Evolutionary conservation across 1,139 yeast species (phyloP).

Genomic region (Debaryomyces fabryi): DNA sequence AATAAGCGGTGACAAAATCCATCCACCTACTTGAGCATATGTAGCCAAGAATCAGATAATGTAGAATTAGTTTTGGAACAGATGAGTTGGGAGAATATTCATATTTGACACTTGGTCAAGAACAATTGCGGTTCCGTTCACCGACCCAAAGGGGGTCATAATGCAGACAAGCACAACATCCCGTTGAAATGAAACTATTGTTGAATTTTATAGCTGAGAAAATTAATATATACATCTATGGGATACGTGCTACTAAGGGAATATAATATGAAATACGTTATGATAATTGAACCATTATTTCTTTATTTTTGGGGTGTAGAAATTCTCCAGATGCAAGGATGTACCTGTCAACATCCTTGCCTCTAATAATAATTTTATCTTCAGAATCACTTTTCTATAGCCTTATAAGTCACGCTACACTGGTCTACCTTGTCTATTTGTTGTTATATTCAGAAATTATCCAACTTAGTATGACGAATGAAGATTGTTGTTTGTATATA

Average conservation of each 20-base stretch:
- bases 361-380: too few relatives aligned
- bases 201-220: not conserved
- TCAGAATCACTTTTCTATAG: too few relatives aligned
- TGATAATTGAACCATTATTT: not conserved
- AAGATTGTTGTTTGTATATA: too few relatives aligned
- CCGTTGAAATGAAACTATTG: not conserved
- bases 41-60: slow-evolving; percentile 4
- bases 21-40: not conserved
- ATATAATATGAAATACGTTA: not conserved
- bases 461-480: too few relatives aligned
- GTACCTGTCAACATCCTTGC: too few relatives aligned
- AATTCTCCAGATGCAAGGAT: too few relatives aligned
- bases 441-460: too few relatives aligned
- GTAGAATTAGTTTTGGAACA: not conserved
- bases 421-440: too few relatives aligned
- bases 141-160: not conserved
- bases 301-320: too few relatives aligned
- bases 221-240: not conserved
- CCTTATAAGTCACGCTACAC: too few relatives aligned
- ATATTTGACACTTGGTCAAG: not conserved
- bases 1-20: not conserved
- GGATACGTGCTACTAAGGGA: not conserved
- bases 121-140: not conserved
- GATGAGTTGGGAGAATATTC: not conserved
- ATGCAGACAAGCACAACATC: not conserved